Conservation (phyloP, 2,329 filamentous ascomycete genomes). For the Xylaria sp. region DNA sequence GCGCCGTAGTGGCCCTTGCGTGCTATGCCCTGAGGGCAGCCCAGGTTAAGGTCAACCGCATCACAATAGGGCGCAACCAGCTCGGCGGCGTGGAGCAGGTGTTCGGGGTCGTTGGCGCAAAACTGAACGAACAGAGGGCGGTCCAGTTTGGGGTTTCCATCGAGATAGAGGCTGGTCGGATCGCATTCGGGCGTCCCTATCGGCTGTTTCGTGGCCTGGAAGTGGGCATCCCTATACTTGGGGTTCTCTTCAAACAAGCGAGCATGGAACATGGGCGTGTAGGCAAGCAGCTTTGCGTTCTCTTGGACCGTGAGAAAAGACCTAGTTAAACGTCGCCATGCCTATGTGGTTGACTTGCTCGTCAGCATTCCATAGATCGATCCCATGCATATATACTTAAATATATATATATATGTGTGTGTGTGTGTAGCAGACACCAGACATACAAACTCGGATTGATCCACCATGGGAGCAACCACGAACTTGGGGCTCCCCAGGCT, state of each 20-base stretch:
- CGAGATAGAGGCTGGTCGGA: conserved; percentile 63
- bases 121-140: conserved; percentile 95
- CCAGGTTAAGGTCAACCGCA: conserved; percentile 92
- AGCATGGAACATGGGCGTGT: conserved; percentile 96
- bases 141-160: conserved; percentile 85
- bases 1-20: conserved; percentile 89
- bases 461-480: conserved; percentile 95
- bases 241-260: conserved; percentile 80
- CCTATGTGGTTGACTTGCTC: conserved; percentile 55
- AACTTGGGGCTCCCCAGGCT: conserved; percentile 91
- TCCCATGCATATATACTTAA: no score
- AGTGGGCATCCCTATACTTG: conserved; percentile 79
- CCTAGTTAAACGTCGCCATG: conserved; percentile 94
- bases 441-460: conserved; percentile 94
- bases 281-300: conserved; percentile 74
- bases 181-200: conserved; percentile 24
- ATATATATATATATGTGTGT: no score
- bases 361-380: no score
- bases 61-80: conserved; percentile 87
- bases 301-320: conserved; percentile 79
- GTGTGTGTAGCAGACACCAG: no score
- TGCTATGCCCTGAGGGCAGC: conserved; percentile 95
- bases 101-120: conserved; percentile 86
- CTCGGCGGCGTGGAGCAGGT: conserved; percentile 77
- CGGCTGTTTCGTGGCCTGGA: conserved; percentile 66